Evolutionary conservation across 352 stramenopile genomes (phyloP).

Genomic region (Chrysophaeum taylorii): DNA sequence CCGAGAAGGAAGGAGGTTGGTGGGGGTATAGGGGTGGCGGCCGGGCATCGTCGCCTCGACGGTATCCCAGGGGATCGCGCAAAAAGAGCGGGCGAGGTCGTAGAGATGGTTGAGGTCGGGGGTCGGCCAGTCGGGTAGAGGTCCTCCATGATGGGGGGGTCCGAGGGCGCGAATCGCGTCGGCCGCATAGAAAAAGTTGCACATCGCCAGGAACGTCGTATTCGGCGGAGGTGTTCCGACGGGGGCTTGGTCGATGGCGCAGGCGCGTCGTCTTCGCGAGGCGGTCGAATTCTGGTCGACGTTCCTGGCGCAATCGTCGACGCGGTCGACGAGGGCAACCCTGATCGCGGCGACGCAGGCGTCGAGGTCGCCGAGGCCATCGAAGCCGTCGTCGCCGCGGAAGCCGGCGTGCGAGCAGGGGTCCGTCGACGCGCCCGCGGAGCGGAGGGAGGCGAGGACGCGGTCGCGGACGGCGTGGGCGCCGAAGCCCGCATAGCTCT

Average conservation of each 20-base stretch:
- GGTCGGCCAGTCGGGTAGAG: not conserved
- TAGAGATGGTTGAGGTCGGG: not conserved
- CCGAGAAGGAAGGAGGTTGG: not conserved
- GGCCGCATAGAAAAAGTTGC: conserved; percentile 1
- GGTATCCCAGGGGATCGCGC: not conserved
- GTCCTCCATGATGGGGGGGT: not conserved
- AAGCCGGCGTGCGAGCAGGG: not conserved
- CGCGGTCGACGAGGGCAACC: not conserved
- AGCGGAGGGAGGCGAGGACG: not conserved
- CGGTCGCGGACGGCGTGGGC: not conserved
- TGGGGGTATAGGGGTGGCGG: not conserved
- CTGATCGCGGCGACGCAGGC: not conserved
- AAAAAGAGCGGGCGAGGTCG: not conserved
- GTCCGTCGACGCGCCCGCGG: not conserved
- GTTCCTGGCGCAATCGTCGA: not conserved
- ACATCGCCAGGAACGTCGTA: not conserved
- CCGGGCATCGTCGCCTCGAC: not conserved
- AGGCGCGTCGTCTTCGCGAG: not conserved
- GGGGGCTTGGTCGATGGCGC: not conserved
- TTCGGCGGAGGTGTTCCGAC: not conserved
- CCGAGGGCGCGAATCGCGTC: not conserved
- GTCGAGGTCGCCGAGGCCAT: not conserved
- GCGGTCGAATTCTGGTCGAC: not conserved
- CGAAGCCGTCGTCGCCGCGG: too few relatives aligned
- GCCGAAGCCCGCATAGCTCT: not conserved